These are phyloP conservation scores for Tetrahymena borealis DNA, from an alignment of 73 alveolate genomes.

Conservation along the genomic window DNA sequence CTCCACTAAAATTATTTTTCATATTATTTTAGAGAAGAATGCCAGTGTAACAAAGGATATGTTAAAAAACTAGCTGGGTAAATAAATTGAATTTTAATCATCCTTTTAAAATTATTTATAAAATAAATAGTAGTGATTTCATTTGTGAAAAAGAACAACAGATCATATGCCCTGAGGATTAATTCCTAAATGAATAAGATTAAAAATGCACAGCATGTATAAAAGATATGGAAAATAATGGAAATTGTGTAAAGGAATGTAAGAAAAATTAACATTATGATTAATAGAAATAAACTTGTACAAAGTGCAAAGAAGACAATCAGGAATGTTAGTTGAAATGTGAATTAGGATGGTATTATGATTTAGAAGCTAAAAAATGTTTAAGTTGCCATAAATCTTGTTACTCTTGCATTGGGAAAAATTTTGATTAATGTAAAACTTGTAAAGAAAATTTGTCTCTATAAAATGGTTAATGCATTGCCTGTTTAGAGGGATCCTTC, in stretches of 20 bases:
- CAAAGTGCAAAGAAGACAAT: not conserved
- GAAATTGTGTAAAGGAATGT: not conserved
- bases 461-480: not conserved
- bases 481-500: not conserved
- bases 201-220: not conserved
- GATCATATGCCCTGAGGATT: not conserved
- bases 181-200: not conserved
- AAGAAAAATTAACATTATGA: not conserved
- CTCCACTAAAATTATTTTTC: too few species aligned
- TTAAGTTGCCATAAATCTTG: not conserved
- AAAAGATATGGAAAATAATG: not conserved
- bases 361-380: not conserved
- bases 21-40: too few species aligned
- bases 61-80: too few species aligned
- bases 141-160: too few species aligned
- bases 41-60: too few species aligned
- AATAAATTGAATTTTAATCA: too few species aligned
- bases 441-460: not conserved
- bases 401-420: not conserved
- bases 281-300: not conserved
- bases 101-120: too few species aligned
- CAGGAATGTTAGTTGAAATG: too few species aligned
- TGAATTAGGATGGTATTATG: not conserved
- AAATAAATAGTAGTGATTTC: too few species aligned
- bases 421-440: not conserved